phyloP scores from a whole-genome alignment of 768 basidiomycete species.

The Tremella yokohamensis region DNA sequence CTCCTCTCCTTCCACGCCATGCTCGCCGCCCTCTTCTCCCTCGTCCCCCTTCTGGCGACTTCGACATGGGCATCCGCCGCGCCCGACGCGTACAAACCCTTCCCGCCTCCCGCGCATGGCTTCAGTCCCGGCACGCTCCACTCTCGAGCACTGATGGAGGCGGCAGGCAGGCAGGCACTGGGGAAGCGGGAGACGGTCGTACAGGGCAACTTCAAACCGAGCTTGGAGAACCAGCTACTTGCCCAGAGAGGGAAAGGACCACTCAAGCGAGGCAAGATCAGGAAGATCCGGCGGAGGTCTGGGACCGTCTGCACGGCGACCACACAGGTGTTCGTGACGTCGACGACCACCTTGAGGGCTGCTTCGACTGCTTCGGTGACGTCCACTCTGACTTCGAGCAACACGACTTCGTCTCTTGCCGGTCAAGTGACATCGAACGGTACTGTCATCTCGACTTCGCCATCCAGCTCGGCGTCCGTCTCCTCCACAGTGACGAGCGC shows the following conservation, averaged over 20 bases:
- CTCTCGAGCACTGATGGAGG: neutral
- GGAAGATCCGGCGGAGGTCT: too few species aligned
- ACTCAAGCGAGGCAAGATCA: neutral
- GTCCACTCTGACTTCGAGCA: too few species aligned
- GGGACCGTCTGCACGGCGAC: too few species aligned
- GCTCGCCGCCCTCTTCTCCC: constrained; percentile 10
- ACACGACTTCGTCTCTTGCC: neutral
- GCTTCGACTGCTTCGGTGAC: too few species aligned
- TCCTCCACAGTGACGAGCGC: neutral
- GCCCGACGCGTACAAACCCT: constrained; percentile 21
- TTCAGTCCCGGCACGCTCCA: neutral
- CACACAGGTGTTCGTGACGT: too few species aligned
- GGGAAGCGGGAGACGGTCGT: too few species aligned
- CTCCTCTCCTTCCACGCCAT: neutral
- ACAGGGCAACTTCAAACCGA: too few species aligned
- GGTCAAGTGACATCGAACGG: constrained; percentile 1
- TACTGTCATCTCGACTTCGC: neutral
- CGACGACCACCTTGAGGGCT: too few species aligned
- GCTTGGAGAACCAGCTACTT: too few species aligned
- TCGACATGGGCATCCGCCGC: constrained; percentile 5
- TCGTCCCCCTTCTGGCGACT: constrained; percentile 17
- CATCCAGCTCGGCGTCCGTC: neutral
- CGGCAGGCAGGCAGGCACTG: neutral
- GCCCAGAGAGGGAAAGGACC: neutral
- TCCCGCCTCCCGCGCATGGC: neutral